These are phyloP conservation scores for Trametes sanguinea DNA, from an alignment of 768 basidiomycete species.

Conservation along the genomic window DNA sequence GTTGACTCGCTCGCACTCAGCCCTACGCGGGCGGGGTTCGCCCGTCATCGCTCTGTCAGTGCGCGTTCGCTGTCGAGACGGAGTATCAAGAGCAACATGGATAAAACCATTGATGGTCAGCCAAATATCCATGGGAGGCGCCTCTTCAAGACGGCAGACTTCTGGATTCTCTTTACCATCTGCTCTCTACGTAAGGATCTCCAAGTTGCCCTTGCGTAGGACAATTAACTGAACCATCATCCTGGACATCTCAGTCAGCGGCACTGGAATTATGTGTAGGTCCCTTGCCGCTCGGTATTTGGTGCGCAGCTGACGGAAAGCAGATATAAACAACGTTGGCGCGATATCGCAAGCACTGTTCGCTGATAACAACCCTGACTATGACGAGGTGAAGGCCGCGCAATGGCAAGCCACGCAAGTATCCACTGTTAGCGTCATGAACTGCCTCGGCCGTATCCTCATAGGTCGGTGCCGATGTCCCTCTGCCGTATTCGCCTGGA, in stretches of 20 bases:
- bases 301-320: neutral
- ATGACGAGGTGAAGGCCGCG: constrained; percentile 67
- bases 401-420: constrained; percentile 86
- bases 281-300: neutral
- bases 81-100: constrained; percentile 11
- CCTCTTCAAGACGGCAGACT: constrained; percentile 56
- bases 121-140: constrained; percentile 57
- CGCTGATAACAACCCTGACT: constrained; percentile 57
- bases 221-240: neutral
- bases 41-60: constrained; percentile 27
- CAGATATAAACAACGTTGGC: constrained; percentile 88
- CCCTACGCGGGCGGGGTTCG: constrained; percentile 19
- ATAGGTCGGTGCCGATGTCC: constrained; percentile 53
- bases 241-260: constrained; percentile 50
- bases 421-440: constrained; percentile 78
- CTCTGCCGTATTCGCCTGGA: neutral
- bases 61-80: constrained; percentile 17
- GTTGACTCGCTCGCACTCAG: constrained; percentile 30
- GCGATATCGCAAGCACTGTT: constrained; percentile 72
- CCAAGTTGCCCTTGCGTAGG: neutral
- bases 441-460: constrained; percentile 74
- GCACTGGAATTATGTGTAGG: constrained; percentile 78
- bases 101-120: constrained; percentile 30
- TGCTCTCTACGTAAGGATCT: constrained; percentile 54
- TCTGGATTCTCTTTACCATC: constrained; percentile 62